phyloP scores from a whole-genome alignment of 176 grass and related monocot genomes.

The Cenchrus fungigraminus region DNA sequence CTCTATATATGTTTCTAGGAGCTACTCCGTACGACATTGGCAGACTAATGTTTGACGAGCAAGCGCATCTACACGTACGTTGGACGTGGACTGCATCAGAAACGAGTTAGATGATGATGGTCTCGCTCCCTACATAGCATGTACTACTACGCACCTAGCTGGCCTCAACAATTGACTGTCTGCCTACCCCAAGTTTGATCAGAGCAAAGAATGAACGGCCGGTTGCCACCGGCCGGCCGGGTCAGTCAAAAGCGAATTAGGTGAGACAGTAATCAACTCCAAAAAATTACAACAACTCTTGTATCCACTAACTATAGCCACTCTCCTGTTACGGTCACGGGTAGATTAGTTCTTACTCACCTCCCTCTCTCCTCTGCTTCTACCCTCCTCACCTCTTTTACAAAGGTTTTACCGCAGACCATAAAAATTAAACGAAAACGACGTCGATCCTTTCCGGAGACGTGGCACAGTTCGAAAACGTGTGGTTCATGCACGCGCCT shows the following conservation, averaged over 20 bases:
- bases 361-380: not conserved
- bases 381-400: too few relatives aligned
- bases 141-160: not conserved
- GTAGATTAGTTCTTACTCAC: not conserved
- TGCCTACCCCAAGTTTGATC: not conserved
- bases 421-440: not conserved
- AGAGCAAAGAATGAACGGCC: too few relatives aligned
- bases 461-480: not conserved
- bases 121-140: not conserved
- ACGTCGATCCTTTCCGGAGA: not conserved
- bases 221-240: not conserved
- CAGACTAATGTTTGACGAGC: not conserved
- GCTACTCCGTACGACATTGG: not conserved
- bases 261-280: not conserved
- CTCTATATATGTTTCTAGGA: too few relatives aligned
- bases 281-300: not conserved
- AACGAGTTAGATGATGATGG: not conserved
- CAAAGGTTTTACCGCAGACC: not conserved
- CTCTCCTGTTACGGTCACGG: not conserved
- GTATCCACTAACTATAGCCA: not conserved
- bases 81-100: not conserved
- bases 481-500: not conserved
- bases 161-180: not conserved
- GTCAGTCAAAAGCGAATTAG: conserved; percentile 28
- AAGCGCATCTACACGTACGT: not conserved